These are phyloP conservation scores for Trichothecium roseum DNA, from an alignment of 2,329 filamentous ascomycete genomes.

Conservation along the genomic window DNA sequence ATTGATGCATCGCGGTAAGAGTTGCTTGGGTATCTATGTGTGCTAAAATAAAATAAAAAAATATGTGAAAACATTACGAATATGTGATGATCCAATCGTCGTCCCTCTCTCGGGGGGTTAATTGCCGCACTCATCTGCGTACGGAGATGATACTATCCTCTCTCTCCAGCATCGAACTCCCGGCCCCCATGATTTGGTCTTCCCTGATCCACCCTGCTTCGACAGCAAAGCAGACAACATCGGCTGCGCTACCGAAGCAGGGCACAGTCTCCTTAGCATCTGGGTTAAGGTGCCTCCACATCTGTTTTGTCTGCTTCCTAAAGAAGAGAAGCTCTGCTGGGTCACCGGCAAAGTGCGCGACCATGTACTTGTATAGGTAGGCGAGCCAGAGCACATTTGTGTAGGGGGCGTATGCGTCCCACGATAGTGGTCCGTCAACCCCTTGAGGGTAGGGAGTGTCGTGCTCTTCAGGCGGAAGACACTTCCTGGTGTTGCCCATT, in stretches of 20 bases:
- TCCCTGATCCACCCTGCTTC: conserved; percentile 48
- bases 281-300: conserved; percentile 44
- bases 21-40: too few species aligned
- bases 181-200: conserved; percentile 35
- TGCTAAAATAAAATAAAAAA: too few species aligned
- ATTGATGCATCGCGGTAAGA: too few species aligned
- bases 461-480: conserved; percentile 36
- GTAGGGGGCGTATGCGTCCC: conserved; percentile 46
- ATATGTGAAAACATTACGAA: too few species aligned
- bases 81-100: too few species aligned
- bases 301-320: conserved; percentile 35
- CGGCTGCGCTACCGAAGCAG: conserved; percentile 43
- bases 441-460: conserved; percentile 34
- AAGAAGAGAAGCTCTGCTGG: conserved; percentile 35
- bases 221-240: conserved; percentile 45
- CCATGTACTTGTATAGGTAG: conserved; percentile 47
- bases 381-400: conserved; percentile 57
- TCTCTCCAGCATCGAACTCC: conserved; percentile 22
- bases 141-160: conserved; percentile 30
- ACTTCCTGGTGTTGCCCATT: conserved; percentile 37
- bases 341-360: conserved; percentile 33
- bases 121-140: conserved; percentile 18
- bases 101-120: too few species aligned
- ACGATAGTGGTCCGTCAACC: conserved; percentile 38
- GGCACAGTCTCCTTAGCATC: conserved; percentile 34